Base-by-base conservation (phyloP, 2,329 filamentous ascomycete genomes). In the Fusarium sp. region DNA sequence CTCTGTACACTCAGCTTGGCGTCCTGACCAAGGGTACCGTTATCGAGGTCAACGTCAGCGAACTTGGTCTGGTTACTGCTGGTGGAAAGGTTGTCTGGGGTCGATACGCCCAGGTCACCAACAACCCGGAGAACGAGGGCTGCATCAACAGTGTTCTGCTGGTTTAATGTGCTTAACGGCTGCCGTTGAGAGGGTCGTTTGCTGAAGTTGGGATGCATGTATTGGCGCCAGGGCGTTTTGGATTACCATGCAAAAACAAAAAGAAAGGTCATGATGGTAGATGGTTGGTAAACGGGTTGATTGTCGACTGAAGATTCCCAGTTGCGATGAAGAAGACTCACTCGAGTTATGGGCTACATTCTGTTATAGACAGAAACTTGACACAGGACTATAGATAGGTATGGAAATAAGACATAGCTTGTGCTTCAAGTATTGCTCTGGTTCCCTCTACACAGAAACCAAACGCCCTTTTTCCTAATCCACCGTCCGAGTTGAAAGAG, bases 41-140 rank as follows among this genome's bases (percentile, higher is more conserved):
- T 45, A 87, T 94, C 72, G 94, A 98, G 78, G 93, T 98, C 71
- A 97, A 99, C 74, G 93, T 97, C 28, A 91, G 86, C 53, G 95
- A 99, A 76, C 79, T 98, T 63, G 95, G 95, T 64, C 81, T 98
- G 61, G 92, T 96, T 13, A 98, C 95, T 3, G 90, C 93, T 2
- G 89, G 88, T 62, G 95, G 95, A 63, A 97, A 97, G 80, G 92
- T 97, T 8, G 92, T 94, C 7, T 97, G 93, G 93, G 93, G 92
- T 69, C 84, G 91, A 67, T 95, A 89, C 79, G 91, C 91, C 5
- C 71, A 75, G 61, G 69, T 78, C 39, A 78, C 75, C 24, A 84
- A 83, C 72, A 80, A 80, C 70, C 78, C 79, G 4, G 79, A 82
- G 69, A 77, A 75, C 56, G 77, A 79, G 49, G 77, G 77, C 13